Percentiles rank a stretch among this genome's conserved stretches.
Conservation (phyloP, 2,329 filamentous ascomycete species). For the Phyllosticta citriasiana region DNA sequence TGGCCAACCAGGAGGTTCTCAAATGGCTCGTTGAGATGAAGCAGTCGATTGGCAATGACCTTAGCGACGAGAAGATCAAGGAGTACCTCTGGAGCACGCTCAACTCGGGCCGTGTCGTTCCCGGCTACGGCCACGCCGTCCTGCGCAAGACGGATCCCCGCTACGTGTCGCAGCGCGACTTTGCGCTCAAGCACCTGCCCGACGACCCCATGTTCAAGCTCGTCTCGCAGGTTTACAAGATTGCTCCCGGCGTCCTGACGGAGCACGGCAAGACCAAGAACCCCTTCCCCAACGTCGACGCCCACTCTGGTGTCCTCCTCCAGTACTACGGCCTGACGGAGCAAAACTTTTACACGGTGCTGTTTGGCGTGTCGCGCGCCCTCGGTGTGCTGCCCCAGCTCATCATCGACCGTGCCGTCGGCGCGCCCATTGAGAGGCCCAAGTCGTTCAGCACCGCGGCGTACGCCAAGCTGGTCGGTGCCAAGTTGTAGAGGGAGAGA, state of each 20-base stretch:
- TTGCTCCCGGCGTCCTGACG: constrained; percentile 90
- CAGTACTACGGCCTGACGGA: constrained; percentile 99
- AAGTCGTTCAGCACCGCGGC: constrained; percentile 98
- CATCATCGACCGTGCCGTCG: constrained; percentile 97
- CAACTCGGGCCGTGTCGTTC: constrained; percentile 90
- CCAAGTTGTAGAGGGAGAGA: constrained; percentile 55
- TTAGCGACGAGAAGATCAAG: constrained; percentile 92
- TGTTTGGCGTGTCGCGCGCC: constrained; percentile 96
- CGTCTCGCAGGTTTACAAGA: constrained; percentile 99
- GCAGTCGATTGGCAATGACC: constrained; percentile 82
- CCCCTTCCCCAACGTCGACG: constrained; percentile 97
- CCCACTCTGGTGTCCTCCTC: constrained; percentile 96
- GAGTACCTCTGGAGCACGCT: constrained; percentile 98
- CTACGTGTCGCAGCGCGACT: constrained; percentile 96
- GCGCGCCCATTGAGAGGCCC: constrained; percentile 94
- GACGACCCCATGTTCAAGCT: constrained; percentile 99
- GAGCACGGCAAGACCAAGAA: constrained; percentile 99
- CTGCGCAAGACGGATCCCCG: constrained; percentile 99
- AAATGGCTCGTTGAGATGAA: constrained; percentile 99
- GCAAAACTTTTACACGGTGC: constrained; percentile 99
- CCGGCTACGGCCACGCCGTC: constrained; percentile 96
- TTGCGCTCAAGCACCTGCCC: constrained; percentile 86
- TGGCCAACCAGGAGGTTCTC: constrained; percentile 99
- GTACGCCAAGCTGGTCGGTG: constrained; percentile 84
- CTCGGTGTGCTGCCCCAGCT: constrained; percentile 98